phyloP scores from a whole-genome alignment of 208 protist genomes.

The Balamuthia mandrillaris region DNA sequence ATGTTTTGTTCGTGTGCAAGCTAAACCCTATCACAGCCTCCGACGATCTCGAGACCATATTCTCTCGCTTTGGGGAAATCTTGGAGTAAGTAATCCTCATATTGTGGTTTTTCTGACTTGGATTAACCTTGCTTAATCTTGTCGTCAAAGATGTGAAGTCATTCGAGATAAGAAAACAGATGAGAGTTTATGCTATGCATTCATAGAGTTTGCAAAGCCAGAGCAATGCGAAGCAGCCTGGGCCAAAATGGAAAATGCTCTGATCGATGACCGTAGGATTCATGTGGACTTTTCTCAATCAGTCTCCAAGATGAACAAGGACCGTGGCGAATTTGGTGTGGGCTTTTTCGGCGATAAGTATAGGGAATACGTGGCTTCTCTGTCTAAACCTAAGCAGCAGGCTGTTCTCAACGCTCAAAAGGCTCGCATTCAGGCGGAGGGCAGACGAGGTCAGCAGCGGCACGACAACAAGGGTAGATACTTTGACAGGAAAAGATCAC shows the following conservation, averaged over 20 bases:
- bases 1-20: constrained; percentile 98
- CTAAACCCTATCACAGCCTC: constrained; percentile 92
- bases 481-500: neutral
- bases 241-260: constrained; percentile 89
- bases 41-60: constrained; percentile 92
- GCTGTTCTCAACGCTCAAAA: neutral
- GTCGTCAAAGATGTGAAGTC: constrained; percentile 60
- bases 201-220: constrained; percentile 94
- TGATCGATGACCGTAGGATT: constrained; percentile 97
- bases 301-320: constrained; percentile 77
- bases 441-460: neutral
- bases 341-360: constrained; percentile 20
- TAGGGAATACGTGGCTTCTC: neutral
- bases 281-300: constrained; percentile 96
- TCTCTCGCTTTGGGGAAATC: constrained; percentile 91
- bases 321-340: neutral
- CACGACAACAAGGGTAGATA: neutral
- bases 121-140: neutral
- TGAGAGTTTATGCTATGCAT: constrained; percentile 92
- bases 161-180: constrained; percentile 76
- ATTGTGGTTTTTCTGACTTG: neutral
- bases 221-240: constrained; percentile 68
- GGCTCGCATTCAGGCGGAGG: neutral
- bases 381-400: neutral
- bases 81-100: constrained; percentile 49